These are phyloP conservation scores for Glaciozyma martinii DNA, from an alignment of 768 basidiomycete species.

Conservation along the genomic window DNA sequence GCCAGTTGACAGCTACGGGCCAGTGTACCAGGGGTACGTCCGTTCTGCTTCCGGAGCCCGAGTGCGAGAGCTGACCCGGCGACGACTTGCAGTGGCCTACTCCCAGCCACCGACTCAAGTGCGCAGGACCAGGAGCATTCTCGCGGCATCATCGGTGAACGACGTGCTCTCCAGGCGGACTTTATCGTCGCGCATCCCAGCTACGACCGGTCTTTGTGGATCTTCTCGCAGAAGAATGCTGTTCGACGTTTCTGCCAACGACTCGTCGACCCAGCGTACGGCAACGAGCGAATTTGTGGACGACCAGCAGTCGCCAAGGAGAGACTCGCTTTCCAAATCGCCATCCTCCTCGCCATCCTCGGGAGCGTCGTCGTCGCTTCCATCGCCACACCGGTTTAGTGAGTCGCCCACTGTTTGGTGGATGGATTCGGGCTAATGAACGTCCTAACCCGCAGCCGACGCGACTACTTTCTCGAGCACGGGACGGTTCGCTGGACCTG, in stretches of 20 bases:
- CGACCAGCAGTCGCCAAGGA: conserved; percentile 54
- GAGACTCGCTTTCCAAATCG: conserved; percentile 62
- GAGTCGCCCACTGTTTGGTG: no score
- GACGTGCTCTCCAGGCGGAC: conserved; percentile 66
- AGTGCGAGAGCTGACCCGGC: conserved; percentile 14
- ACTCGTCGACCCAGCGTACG: conserved; percentile 69
- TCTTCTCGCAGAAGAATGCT: conserved; percentile 69
- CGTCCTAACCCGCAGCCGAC: conserved; percentile 47
- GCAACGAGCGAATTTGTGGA: conserved; percentile 76
- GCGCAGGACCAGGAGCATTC: background rate
- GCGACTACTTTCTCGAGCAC: conserved; percentile 53
- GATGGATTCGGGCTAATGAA: no score
- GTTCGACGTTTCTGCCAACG: conserved; percentile 70
- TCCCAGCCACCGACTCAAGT: background rate
- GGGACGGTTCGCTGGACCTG: conserved; percentile 60
- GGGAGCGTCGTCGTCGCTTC: conserved; percentile 73
- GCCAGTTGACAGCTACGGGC: background rate
- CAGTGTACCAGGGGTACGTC: background rate
- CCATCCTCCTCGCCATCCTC: conserved; percentile 65
- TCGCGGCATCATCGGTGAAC: conserved; percentile 46
- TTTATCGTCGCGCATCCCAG: conserved; percentile 81
- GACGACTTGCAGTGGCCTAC: background rate
- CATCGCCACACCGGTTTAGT: conserved; percentile 70
- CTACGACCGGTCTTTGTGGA: conserved; percentile 82
- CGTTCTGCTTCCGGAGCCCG: background rate